phyloP scores from a whole-genome alignment of 2,329 filamentous ascomycete species.

The Clonostachys chloroleuca region DNA sequence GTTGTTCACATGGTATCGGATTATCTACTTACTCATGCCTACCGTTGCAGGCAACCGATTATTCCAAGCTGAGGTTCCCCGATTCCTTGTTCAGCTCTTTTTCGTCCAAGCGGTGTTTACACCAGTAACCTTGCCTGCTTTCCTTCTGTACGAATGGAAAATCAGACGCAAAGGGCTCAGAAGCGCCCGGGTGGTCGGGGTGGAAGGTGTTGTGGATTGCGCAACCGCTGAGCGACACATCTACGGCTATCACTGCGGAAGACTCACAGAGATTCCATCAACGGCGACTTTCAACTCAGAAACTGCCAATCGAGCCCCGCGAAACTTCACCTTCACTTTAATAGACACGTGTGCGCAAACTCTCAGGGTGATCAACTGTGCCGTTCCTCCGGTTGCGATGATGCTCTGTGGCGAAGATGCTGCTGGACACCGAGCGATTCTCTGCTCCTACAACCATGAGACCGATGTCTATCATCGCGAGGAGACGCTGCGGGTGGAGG shows the following conservation, averaged over 20 bases:
- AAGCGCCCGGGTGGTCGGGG: constrained; percentile 5
- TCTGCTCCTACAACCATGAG: constrained; percentile 39
- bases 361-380: constrained; percentile 25
- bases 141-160: background rate
- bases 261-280: background rate
- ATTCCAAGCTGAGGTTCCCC: background rate
- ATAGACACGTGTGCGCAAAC: constrained; percentile 37
- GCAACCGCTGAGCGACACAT: constrained; percentile 6
- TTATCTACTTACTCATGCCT: background rate
- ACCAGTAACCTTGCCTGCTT: background rate
- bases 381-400: constrained; percentile 25
- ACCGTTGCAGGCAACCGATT: background rate
- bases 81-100: background rate
- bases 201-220: constrained; percentile 6
- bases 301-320: background rate
- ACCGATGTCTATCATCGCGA: constrained; percentile 27
- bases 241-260: constrained; percentile 5
- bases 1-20: background rate
- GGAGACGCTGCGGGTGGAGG: background rate
- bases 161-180: background rate
- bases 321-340: constrained; percentile 20
- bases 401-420: constrained; percentile 36
- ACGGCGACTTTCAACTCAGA: background rate
- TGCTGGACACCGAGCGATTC: constrained; percentile 37
- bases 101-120: background rate